Base-by-base conservation (phyloP, 2,329 filamentous ascomycete species). In the Pseudodiploospora longispora region DNA sequence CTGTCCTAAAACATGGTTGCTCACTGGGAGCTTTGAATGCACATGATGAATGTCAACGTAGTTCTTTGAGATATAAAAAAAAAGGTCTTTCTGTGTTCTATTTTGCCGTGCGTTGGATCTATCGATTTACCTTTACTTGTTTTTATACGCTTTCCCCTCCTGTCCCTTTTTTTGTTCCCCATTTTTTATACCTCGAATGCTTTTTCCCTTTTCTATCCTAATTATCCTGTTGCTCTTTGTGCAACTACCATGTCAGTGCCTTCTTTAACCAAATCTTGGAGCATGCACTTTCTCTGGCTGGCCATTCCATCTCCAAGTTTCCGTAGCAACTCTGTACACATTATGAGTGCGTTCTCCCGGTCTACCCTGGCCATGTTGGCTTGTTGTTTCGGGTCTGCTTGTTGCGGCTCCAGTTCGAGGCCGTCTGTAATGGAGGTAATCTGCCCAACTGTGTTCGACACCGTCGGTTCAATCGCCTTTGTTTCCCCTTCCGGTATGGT, bases 321-420 rank as follows among this genome's bases (percentile, higher is more conserved):
- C 53, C 68, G 69, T 35, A 80, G 52, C 42, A 83, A 53, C 58
- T 81, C 74, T 2, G 70, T 70, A 4, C 80, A 68, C 45, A 83
- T 58, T 1, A 83, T 75, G 27, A 83, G 60, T 0, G 70, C 76
- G 48, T 83, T 83, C 57, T 82, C 78, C 6, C 77, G 68, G 52
- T 83, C 78, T 5, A 76, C 65, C 47, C 67, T 68, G 1, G 63
- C 61, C 64, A 75, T 73, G 36, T 65, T 66, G 1, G 66, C 69
- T 36, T 64, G 58, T 43, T 69, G 64, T 27, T 60, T 62, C 1
- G 66, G 60, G 40, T 75, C 68, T 4, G 66, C 64, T 47, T 71
- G 72, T 52, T 70, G 72, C 40, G 72, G 72, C 52, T 73, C 64
- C 9, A 74, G 56, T 4, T 60, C 62, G 6, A 73, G 51, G 0